Percentiles rank a stretch among this genome's conserved stretches.
phyloP scores from a whole-genome alignment of 2,329 filamentous ascomycete genomes.

The Talaromyces islandicus region DNA sequence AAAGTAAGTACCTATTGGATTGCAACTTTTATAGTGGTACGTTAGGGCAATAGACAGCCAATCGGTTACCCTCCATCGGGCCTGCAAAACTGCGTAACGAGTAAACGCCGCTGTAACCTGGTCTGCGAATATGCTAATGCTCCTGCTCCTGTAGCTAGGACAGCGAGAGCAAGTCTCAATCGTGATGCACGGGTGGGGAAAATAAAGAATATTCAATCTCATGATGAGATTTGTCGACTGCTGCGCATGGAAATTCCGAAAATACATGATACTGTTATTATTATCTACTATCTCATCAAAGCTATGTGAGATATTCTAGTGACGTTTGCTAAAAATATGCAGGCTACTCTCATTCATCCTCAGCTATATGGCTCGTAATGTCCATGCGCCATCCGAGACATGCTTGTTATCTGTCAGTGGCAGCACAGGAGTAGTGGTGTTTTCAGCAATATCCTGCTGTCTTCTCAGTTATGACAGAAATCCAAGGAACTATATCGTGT shows the following conservation, averaged over 20 bases:
- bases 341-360: neutral
- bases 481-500: neutral
- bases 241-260: neutral
- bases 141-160: neutral
- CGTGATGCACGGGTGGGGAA: neutral
- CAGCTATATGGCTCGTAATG: neutral
- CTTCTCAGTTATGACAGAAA: neutral
- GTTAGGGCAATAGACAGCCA: neutral
- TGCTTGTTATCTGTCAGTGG: neutral
- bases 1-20: too few species aligned
- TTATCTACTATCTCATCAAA: neutral
- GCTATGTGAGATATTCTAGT: neutral
- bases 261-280: neutral
- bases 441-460: neutral
- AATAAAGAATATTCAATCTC: neutral
- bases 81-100: neutral
- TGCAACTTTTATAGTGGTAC: neutral
- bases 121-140: neutral
- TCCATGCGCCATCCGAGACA: neutral
- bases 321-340: neutral
- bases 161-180: neutral
- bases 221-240: neutral
- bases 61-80: neutral
- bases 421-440: neutral
- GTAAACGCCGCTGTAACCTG: neutral